Evolutionary conservation across 768 basidiomycete genomes (phyloP).

Genomic region (Fomitopsis serialis): DNA sequence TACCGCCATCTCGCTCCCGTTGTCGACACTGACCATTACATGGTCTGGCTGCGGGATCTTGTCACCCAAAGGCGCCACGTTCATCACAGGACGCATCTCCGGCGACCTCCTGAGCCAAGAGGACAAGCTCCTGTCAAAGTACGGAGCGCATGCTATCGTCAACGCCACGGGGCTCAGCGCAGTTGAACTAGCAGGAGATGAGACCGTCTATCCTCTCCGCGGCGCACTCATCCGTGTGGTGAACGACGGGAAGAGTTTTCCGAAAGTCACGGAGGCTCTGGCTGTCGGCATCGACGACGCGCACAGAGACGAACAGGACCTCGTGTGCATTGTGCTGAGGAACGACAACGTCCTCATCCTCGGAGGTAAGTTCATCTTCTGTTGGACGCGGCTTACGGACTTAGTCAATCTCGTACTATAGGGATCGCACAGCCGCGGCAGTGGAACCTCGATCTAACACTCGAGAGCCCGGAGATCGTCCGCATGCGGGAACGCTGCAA

Average conservation of each 20-base stretch:
- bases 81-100: conserved; percentile 24
- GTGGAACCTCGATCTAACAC: conserved; percentile 14
- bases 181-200: conserved; percentile 28
- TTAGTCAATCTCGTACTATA: too few species aligned
- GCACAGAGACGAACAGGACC: conserved; percentile 19
- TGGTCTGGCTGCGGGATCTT: conserved; percentile 27
- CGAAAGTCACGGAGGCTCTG: conserved; percentile 27
- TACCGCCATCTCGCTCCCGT: conserved; percentile 30
- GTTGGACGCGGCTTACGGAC: too few species aligned
- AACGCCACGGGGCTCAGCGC: conserved; percentile 31
- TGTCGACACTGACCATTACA: conserved; percentile 33
- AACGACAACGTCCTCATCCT: conserved; percentile 32
- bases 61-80: conserved; percentile 23
- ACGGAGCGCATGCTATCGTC: conserved; percentile 27
- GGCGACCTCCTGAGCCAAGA: conserved; percentile 27
- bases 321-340: conserved; percentile 25
- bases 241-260: conserved; percentile 32
- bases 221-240: conserved; percentile 27
- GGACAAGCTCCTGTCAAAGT: conserved; percentile 19
- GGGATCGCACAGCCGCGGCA: conserved; percentile 14
- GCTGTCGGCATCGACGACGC: conserved; percentile 15
- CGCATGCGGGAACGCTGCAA: conserved; percentile 15
- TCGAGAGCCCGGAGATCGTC: conserved; percentile 13
- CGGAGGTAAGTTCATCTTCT: conserved; percentile 6
- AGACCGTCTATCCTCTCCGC: conserved; percentile 30